A percentile compares a stretch with the other conserved stretches of the same genome.
These are phyloP conservation scores for Vicia sativa DNA, from an alignment of 306 rosid species.

Conservation along the genomic window DNA sequence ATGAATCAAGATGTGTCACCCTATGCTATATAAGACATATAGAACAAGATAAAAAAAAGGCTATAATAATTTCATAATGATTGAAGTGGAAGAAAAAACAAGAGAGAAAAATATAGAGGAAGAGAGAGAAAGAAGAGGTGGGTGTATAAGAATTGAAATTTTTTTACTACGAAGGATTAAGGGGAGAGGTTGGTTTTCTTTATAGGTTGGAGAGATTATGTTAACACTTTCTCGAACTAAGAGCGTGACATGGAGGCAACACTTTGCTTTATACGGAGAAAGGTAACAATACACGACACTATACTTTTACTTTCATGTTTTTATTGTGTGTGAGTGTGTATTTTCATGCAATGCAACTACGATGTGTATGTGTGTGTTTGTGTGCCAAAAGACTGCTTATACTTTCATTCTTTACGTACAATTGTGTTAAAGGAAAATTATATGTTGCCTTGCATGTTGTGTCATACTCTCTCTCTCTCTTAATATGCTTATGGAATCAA, in stretches of 20 bases:
- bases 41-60: constrained; percentile 32
- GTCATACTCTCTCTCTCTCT: constrained; percentile 18
- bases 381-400: constrained; percentile 55
- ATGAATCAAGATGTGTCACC: constrained; percentile 9
- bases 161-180: constrained; percentile 46
- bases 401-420: constrained; percentile 64
- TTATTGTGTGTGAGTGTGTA: constrained; percentile 59
- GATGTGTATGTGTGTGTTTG: neutral
- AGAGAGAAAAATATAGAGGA: neutral
- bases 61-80: constrained; percentile 50
- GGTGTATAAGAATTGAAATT: neutral
- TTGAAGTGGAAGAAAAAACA: constrained; percentile 35
- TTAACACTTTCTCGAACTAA: constrained; percentile 61
- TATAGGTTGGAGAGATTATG: constrained; percentile 83
- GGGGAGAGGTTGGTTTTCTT: constrained; percentile 70
- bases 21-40: constrained; percentile 32
- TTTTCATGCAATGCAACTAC: constrained; percentile 65
- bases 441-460: constrained; percentile 42
- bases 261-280: constrained; percentile 75
- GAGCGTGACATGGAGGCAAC: constrained; percentile 74
- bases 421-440: constrained; percentile 45
- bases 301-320: constrained; percentile 64
- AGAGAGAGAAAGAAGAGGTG: constrained; percentile 26
- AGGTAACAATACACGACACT: constrained; percentile 54
- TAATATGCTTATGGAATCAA: constrained; percentile 34